phyloP scores from a whole-genome alignment of 768 basidiomycete species.

The Amanita exitialis region DNA sequence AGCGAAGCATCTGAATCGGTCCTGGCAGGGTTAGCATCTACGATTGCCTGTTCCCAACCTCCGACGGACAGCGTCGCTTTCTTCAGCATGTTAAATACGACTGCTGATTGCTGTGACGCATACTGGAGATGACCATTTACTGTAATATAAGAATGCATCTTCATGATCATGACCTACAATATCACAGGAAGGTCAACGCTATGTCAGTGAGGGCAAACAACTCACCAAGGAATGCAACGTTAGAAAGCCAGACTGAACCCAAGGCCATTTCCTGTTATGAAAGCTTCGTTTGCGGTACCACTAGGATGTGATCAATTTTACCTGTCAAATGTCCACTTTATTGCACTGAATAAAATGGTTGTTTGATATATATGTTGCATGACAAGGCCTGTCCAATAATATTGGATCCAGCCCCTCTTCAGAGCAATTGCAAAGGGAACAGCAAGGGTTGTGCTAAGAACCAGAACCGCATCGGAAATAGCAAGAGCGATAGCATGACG shows the following conservation, averaged over 20 bases:
- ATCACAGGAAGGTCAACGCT: neutral
- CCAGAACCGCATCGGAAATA: constrained; percentile 74
- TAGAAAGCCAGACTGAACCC: constrained; percentile 92
- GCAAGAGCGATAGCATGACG: constrained; percentile 78
- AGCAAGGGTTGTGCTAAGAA: constrained; percentile 63
- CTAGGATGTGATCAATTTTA: constrained; percentile 14
- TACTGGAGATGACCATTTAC: constrained; percentile 77
- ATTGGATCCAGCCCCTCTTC: constrained; percentile 69
- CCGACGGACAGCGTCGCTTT: constrained; percentile 40
- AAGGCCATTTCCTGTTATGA: constrained; percentile 74
- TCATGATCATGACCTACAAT: constrained; percentile 75
- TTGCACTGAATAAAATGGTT: constrained; percentile 53
- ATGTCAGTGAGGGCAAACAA: constrained; percentile 5
- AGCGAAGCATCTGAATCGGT: constrained; percentile 25
- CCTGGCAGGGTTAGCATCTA: constrained; percentile 35
- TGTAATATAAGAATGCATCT: constrained; percentile 91
- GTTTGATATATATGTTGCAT: constrained; percentile 82
- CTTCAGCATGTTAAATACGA: constrained; percentile 33
- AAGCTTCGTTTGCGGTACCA: neutral
- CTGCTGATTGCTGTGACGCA: constrained; percentile 35
- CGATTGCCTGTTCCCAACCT: constrained; percentile 57
- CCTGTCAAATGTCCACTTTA: constrained; percentile 90
- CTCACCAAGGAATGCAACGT: constrained; percentile 76
- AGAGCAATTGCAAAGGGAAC: constrained; percentile 79
- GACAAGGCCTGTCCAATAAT: constrained; percentile 64